Conservation (phyloP, 106 monocot genomes). For the Alisma plantagoaquatica region DNA sequence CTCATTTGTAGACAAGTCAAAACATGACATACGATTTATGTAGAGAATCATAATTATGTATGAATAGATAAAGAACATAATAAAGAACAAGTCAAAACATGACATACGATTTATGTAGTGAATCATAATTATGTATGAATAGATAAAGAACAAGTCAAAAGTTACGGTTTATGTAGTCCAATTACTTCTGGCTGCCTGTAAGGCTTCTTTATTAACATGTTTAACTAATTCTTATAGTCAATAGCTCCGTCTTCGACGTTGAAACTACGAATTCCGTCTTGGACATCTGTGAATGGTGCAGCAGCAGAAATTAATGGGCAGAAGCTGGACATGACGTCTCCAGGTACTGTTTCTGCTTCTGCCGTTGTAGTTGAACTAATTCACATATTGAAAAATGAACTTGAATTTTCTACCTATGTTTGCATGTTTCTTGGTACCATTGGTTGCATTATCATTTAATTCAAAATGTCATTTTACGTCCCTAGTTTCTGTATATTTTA, state of each 20-base stretch:
- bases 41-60: too few relatives aligned
- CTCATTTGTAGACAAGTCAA: too few relatives aligned
- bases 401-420: neutral
- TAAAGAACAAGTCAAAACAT: too few relatives aligned
- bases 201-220: too few relatives aligned
- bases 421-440: neutral
- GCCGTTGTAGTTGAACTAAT: too few relatives aligned
- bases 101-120: neutral
- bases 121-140: neutral
- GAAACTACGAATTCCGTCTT: conserved; percentile 63
- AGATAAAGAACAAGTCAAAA: too few relatives aligned
- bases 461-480: neutral
- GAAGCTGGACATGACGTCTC: conserved; percentile 7
- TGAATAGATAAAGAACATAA: too few relatives aligned
- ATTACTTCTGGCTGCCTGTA: too few relatives aligned
- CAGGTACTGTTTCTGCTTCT: conserved; percentile 10
- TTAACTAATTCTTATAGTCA: conserved; percentile 26
- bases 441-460: neutral
- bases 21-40: neutral
- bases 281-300: conserved; percentile 38
- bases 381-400: too few relatives aligned
- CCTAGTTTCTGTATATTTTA: neutral
- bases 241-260: conserved; percentile 29
- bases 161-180: too few relatives aligned
- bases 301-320: conserved; percentile 41